These are phyloP conservation scores for Rubia balearica DNA, from an alignment of 305 asterid species.

Conservation along the genomic window DNA sequence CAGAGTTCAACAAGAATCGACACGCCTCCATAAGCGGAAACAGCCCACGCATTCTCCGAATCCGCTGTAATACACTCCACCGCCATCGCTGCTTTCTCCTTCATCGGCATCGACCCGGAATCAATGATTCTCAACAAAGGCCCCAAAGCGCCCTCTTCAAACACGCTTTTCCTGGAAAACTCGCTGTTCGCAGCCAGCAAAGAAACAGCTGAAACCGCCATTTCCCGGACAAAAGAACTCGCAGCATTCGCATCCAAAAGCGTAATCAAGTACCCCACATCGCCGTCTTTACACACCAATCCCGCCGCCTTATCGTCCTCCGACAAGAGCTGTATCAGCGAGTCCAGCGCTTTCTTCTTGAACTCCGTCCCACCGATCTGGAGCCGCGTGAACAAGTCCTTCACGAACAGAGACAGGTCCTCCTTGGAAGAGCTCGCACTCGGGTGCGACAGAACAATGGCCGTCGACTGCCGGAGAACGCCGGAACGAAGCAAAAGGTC, in stretches of 20 bases:
- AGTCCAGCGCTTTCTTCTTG: conserved; percentile 65
- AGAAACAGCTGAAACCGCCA: conserved; percentile 58
- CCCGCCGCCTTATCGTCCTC: conserved; percentile 51
- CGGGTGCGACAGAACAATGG: conserved; percentile 84
- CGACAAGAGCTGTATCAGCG: conserved; percentile 48
- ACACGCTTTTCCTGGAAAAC: conserved; percentile 54
- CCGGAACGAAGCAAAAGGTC: conserved; percentile 80
- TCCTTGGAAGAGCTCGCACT: conserved; percentile 37
- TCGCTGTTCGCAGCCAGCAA: conserved; percentile 52
- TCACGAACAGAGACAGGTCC: conserved; percentile 48
- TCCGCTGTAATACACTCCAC: conserved; percentile 70
- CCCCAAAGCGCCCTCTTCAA: conserved; percentile 85
- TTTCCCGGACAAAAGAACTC: conserved; percentile 36
- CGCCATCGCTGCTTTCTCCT: conserved; percentile 75
- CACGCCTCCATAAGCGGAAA: conserved; percentile 81
- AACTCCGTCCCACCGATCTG: conserved; percentile 87
- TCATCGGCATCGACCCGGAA: conserved; percentile 49
- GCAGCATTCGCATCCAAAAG: conserved; percentile 47
- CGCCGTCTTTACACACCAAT: conserved; percentile 54
- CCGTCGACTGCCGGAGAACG: conserved; percentile 75
- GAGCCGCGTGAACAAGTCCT: conserved; percentile 67
- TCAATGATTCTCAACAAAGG: conserved; percentile 63
- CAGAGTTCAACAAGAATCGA: conserved; percentile 58
- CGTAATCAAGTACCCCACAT: conserved; percentile 40
- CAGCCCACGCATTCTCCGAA: conserved; percentile 81